A percentile compares a stretch with the other conserved stretches of the same genome.
Evolutionary conservation across 768 basidiomycete species (phyloP).

Genomic region (Clitopilus hobsonii): DNA sequence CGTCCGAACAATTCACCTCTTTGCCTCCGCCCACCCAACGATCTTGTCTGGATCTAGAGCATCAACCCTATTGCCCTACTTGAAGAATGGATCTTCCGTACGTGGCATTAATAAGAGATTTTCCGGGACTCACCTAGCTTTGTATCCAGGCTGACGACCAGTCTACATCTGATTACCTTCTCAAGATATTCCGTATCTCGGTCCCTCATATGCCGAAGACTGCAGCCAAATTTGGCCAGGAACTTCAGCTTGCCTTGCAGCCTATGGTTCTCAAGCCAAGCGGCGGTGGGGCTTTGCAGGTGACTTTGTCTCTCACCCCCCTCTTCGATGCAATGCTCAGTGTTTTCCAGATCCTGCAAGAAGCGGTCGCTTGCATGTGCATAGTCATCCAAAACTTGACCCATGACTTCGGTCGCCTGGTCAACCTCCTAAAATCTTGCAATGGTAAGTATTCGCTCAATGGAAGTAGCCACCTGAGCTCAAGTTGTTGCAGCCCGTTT

Average conservation of each 20-base stretch:
- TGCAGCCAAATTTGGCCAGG: conserved; percentile 81
- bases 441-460: conserved; percentile 44
- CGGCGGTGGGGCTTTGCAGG: conserved; percentile 62
- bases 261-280: conserved; percentile 90
- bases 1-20: conserved; percentile 78
- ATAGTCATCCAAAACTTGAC: conserved; percentile 81
- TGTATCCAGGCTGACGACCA: conserved; percentile 71
- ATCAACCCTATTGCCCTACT: conserved; percentile 81
- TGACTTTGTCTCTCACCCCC: conserved; percentile 4
- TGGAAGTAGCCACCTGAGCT: not conserved
- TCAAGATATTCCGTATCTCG: conserved; percentile 82
- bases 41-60: conserved; percentile 84
- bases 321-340: not conserved
- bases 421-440: conserved; percentile 81
- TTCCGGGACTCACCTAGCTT: no score
- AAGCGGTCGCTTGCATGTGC: conserved; percentile 90
- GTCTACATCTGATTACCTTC: conserved; percentile 75
- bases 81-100: conserved; percentile 80
- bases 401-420: conserved; percentile 74
- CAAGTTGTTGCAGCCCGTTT: conserved; percentile 46
- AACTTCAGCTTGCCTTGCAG: conserved; percentile 75
- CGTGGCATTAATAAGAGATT: no score
- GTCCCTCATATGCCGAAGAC: conserved; percentile 90
- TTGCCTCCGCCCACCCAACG: conserved; percentile 77
- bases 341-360: conserved; percentile 68